These are phyloP conservation scores for Debaryomyces castellii DNA, from an alignment of 805 yeast species.

Conservation along the genomic window DNA sequence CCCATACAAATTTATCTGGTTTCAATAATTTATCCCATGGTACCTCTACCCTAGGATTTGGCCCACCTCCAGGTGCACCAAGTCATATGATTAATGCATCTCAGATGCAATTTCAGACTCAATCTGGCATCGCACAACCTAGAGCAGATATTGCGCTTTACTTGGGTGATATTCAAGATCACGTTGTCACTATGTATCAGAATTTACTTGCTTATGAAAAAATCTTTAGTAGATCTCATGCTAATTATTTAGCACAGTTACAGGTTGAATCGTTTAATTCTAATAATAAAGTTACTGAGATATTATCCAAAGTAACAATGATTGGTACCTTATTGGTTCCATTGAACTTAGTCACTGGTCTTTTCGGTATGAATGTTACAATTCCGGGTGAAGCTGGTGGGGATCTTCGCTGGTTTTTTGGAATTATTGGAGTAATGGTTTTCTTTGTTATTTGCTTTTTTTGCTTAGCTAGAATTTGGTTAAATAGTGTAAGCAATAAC, in stretches of 20 bases:
- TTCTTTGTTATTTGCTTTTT: slow-evolving; percentile 15
- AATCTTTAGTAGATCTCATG: slow-evolving; percentile 87
- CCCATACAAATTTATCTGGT: slow-evolving; percentile 17
- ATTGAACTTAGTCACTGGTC: slow-evolving; percentile 82
- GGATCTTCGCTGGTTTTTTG: slow-evolving; percentile 26
- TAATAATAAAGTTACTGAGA: slow-evolving; percentile 79
- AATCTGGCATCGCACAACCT: slow-evolving; percentile 48
- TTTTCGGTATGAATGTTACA: slow-evolving; percentile 92
- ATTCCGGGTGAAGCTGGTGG: slow-evolving; percentile 68
- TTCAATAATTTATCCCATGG: slow-evolving; percentile 11
- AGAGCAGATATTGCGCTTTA: slow-evolving; percentile 89
- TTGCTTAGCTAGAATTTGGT: slow-evolving; percentile 20
- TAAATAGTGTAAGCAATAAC: slow-evolving; percentile 12
- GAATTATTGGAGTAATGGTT: slow-evolving; percentile 29
- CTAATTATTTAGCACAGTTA: slow-evolving; percentile 88
- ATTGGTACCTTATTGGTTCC: slow-evolving; percentile 91
- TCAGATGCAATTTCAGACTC: slow-evolving; percentile 8
- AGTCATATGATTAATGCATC: slow-evolving; percentile 14
- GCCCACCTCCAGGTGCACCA: slow-evolving; percentile 36
- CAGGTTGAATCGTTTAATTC: slow-evolving; percentile 91
- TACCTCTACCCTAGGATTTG: slow-evolving; percentile 10
- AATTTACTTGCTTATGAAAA: slow-evolving; percentile 87
- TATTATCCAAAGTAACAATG: slow-evolving; percentile 85
- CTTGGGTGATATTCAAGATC: slow-evolving; percentile 95
- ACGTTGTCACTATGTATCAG: slow-evolving; percentile 93